These are phyloP conservation scores for Syncephalastrum monosporum DNA, from an alignment of 371 early-diverging fungal species.

Conservation along the genomic window DNA sequence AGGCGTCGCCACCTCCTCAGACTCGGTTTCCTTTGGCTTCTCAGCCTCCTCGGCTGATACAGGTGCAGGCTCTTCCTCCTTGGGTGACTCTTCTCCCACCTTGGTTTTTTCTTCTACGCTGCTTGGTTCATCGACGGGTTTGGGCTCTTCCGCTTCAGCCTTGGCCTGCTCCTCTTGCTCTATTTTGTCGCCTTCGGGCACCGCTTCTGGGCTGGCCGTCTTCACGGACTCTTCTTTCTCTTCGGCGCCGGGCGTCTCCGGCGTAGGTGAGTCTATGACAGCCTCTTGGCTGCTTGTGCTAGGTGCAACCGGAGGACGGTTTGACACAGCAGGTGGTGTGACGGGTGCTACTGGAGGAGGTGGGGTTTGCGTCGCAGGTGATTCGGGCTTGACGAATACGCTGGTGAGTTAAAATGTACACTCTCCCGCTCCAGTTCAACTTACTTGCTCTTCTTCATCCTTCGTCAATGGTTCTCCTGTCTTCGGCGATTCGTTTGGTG, in stretches of 20 bases:
- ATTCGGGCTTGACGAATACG: no score
- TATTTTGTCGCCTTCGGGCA: conserved; percentile 1
- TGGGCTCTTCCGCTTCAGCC: conserved; percentile 1
- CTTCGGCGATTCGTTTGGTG: conserved; percentile 14
- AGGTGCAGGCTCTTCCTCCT: conserved; percentile 7
- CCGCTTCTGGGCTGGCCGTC: conserved; percentile 1
- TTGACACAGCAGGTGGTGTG: not conserved
- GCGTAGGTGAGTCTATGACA: not conserved
- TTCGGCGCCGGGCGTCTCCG: not conserved
- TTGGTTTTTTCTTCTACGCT: conserved; percentile 6
- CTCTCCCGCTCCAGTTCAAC: no score
- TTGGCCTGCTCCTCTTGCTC: conserved; percentile 13
- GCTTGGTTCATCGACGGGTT: conserved; percentile 6
- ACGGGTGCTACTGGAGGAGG: not conserved
- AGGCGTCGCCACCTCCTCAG: conserved; percentile 1
- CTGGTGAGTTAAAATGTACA: no score
- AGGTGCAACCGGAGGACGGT: not conserved
- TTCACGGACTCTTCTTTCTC: conserved; percentile 6
- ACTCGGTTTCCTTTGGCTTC: conserved; percentile 8
- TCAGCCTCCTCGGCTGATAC: conserved; percentile 4
- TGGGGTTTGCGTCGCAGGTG: not conserved
- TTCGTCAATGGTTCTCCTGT: conserved; percentile 4
- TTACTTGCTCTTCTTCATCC: conserved; percentile 5
- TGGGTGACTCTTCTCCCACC: conserved; percentile 7
- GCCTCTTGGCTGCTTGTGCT: not conserved